Evolutionary conservation across 441 rosid species (phyloP), one percentile per base, ranked within the genome.

Genomic region (Mallotus japonicus): DNA sequence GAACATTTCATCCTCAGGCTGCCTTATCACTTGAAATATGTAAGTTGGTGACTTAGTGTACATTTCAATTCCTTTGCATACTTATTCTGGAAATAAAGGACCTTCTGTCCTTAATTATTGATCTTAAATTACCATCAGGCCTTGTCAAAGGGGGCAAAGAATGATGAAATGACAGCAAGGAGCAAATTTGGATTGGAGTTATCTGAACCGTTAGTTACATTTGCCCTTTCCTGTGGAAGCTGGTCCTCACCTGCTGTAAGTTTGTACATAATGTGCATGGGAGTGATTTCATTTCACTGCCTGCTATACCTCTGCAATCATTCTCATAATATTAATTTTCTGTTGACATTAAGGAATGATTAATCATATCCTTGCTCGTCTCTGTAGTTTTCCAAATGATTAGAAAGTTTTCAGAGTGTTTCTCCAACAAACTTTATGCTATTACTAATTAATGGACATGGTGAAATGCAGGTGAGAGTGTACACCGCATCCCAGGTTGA

Each of bases 191-290:
- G 92, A 9, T 77, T 90, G 89, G 95, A 92, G 78, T 80, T 86
- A 61, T 90, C 96, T n/a, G 92, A 94, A 84, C 96, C 95, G 3
- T 77, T 89, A 80, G 95, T 92, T 65, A 88, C 97, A 70, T 92
- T 93, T 74, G 92, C 90, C 51, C 93, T 90, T 57, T 84, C 93
- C 34, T 93, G 97, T 73, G 96, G 97, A 80, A 93, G 97, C 85
- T 87, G 97, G 97, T 92, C 97, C 79, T 93, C 97, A 59, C 98
- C 98, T 56, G 92, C 98, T 65, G 97, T 93, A 89, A 89, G 97
- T 87, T 56, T 6, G 71, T 19, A 24, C 67, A 57, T 51, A 16
- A 61, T 40, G 49, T 49, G 19, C 66, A 73, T 34, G 28, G 32
- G 14, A 69, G 58, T 63, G 53, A 61, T 67, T 71, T 15, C 32